These are phyloP conservation scores for Hypoxylon fragiforme DNA, from an alignment of 495 filamentous ascomycete species.

Conservation along the genomic window DNA sequence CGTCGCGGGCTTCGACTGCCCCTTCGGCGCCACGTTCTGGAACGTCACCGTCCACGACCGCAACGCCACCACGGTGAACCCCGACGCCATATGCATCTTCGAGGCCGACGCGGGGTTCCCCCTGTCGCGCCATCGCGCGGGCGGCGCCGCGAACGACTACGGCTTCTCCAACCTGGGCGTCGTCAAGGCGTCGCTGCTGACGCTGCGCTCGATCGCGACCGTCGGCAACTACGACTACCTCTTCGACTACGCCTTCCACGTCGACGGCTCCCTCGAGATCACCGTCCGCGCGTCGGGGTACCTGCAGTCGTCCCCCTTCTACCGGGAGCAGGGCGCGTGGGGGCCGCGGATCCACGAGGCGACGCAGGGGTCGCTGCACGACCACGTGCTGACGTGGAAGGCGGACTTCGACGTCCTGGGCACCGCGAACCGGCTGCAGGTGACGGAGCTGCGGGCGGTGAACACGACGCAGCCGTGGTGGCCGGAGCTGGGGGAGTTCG, in stretches of 20 bases:
- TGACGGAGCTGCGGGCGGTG: constrained; percentile 45
- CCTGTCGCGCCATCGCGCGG: constrained; percentile 49
- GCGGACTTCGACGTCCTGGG: constrained; percentile 58
- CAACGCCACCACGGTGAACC: constrained; percentile 41
- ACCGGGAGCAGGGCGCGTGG: constrained; percentile 48
- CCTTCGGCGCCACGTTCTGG: constrained; percentile 52
- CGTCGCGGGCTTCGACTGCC: constrained; percentile 58
- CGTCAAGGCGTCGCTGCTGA: constrained; percentile 51
- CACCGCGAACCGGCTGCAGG: constrained; percentile 51
- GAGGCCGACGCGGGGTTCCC: constrained; percentile 54
- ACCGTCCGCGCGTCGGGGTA: constrained; percentile 61
- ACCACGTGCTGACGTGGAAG: constrained; percentile 58
- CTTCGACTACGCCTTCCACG: constrained; percentile 55
- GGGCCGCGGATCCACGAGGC: constrained; percentile 54
- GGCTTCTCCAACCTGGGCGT: constrained; percentile 44
- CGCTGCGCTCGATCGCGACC: constrained; percentile 50
- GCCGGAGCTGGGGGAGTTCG: constrained; percentile 45
- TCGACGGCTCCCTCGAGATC: constrained; percentile 59
- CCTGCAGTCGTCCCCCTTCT: constrained; percentile 57
- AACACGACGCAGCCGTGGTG: constrained; percentile 55
- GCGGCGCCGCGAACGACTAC: constrained; percentile 36
- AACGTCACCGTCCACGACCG: constrained; percentile 43
- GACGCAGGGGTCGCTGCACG: constrained; percentile 53
- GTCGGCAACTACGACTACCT: constrained; percentile 60
- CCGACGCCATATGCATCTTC: constrained; percentile 55